These are phyloP conservation scores for Penicillium sp. DNA, from an alignment of 2,329 filamentous ascomycete species.

Conservation along the genomic window DNA sequence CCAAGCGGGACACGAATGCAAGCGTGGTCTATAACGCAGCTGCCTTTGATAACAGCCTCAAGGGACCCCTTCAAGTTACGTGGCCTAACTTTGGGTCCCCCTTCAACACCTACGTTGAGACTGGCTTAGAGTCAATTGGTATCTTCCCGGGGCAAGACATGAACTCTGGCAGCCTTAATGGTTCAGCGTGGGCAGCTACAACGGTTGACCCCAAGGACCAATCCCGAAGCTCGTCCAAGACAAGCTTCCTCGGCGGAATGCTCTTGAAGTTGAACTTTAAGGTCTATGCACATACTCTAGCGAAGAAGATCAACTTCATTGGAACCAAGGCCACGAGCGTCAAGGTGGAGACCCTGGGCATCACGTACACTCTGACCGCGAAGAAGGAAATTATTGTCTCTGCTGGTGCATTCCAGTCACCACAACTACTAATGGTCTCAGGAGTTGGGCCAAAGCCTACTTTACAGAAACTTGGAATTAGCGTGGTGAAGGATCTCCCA, in stretches of 20 bases:
- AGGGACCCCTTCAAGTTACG: slow-evolving; percentile 37
- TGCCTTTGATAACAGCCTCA: slow-evolving; percentile 21
- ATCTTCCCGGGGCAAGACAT: slow-evolving; percentile 30
- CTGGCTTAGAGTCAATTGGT: slow-evolving; percentile 32
- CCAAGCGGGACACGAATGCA: slow-evolving; percentile 5
- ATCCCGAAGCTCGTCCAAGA: slow-evolving; percentile 13
- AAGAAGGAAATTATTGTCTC: slow-evolving; percentile 21
- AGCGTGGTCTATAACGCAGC: not conserved
- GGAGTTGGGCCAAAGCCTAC: slow-evolving; percentile 25
- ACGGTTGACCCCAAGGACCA: slow-evolving; percentile 8
- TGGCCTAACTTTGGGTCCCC: slow-evolving; percentile 33
- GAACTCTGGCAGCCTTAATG: slow-evolving; percentile 18
- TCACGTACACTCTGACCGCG: slow-evolving; percentile 10
- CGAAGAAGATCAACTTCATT: slow-evolving; percentile 20
- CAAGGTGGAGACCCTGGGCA: slow-evolving; percentile 9
- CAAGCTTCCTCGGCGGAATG: slow-evolving; percentile 5
- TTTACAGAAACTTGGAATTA: slow-evolving; percentile 13
- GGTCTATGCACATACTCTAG: slow-evolving; percentile 17
- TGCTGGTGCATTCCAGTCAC: slow-evolving; percentile 22
- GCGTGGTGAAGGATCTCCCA: slow-evolving; percentile 5
- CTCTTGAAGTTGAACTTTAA: not conserved
- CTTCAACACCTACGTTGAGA: slow-evolving; percentile 31
- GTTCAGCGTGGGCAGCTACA: slow-evolving; percentile 1
- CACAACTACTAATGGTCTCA: slow-evolving; percentile 31
- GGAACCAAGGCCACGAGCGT: slow-evolving; percentile 16